These are phyloP conservation scores for Aspergillus texensis DNA, from an alignment of 2,329 filamentous ascomycete genomes.

Conservation along the genomic window DNA sequence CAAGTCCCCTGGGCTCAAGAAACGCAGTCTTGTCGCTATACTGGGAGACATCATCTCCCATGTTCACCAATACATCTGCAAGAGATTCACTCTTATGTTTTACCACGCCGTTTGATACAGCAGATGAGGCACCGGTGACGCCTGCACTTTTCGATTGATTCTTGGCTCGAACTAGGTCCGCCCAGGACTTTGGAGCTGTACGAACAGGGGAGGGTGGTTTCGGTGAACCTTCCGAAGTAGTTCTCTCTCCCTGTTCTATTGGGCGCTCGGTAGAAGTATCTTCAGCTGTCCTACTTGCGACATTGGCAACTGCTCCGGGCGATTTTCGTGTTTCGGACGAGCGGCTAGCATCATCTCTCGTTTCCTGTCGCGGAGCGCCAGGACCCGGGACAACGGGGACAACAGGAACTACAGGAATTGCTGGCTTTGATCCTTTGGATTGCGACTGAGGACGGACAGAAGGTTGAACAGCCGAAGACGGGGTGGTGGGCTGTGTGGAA, in stretches of 20 bases:
- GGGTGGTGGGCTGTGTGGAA: constrained; percentile 58
- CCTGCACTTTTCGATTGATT: constrained; percentile 36
- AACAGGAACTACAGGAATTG: constrained; percentile 52
- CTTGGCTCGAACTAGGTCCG: constrained; percentile 65
- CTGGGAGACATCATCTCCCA: constrained; percentile 65
- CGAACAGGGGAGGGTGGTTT: constrained; percentile 45
- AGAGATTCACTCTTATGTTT: constrained; percentile 63
- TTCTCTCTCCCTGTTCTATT: constrained; percentile 8
- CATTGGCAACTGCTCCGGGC: constrained; percentile 13
- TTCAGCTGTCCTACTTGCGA: constrained; percentile 12
- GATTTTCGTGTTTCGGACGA: constrained; percentile 41
- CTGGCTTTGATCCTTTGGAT: constrained; percentile 38
- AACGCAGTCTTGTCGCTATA: constrained; percentile 70
- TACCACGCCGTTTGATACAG: constrained; percentile 43
- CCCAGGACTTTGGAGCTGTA: constrained; percentile 67
- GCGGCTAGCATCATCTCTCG: constrained; percentile 38
- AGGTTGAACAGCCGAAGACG: constrained; percentile 53
- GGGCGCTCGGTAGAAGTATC: constrained; percentile 7
- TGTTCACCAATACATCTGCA: constrained; percentile 74
- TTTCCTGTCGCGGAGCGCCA: constrained; percentile 35
- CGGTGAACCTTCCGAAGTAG: constrained; percentile 34
- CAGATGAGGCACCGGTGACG: constrained; percentile 28
- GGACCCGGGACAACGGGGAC: constrained; percentile 48
- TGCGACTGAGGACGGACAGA: constrained; percentile 35
- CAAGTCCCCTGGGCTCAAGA: constrained; percentile 86